Base-by-base conservation (phyloP, 306 rosid species). In the Gynostemma pentaphyllum region DNA sequence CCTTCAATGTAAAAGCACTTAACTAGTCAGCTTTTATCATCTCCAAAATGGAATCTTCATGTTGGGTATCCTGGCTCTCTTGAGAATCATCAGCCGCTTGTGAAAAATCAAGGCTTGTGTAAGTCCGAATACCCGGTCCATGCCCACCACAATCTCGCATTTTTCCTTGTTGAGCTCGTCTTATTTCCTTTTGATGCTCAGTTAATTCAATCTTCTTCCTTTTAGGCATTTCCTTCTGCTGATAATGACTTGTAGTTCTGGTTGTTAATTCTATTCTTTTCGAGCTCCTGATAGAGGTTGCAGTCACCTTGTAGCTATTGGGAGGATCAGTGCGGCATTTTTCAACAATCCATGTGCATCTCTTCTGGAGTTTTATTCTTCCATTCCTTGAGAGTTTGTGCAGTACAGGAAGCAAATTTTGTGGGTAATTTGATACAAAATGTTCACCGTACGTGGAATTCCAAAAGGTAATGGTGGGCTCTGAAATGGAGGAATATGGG, bases 141-240 rank as follows among this genome's bases (percentile, higher is more conserved):
- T 83, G 95, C 24, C 97, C 85, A 34, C 77, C 81, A 34, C 54
- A 72, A 52, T 87, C 89, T 74, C 77, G 68, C 29, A 73, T 81
- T 78, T 74, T 80, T 51, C 95, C 96, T 79, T 79, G 87, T 24
- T 91, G 96, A 7, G 96, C 96, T 64, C 85, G 62, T 70, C 82
- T 70, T 3, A 85, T 89, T 76, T 91, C 96, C 83, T 72, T 85
- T 59, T 90, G 90, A 83, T 80, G 96, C 70, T 87, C 86, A 0
- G 96, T 90, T 47, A 81, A 51, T 60, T 87, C 90, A 6, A 73
- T 47, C 75, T 78, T 80, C 78, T 76, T 90, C 64, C 75, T 83
- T 72, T 77, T 87, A 34, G 66, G 65, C 18, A 44, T 62, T 29
- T 69, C 77, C 24, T 55, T 30, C 26, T 55, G 63, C 63, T 56